Conservation (phyloP, 2,329 filamentous ascomycete genomes). For the Neofusicoccum cordaticola region DNA sequence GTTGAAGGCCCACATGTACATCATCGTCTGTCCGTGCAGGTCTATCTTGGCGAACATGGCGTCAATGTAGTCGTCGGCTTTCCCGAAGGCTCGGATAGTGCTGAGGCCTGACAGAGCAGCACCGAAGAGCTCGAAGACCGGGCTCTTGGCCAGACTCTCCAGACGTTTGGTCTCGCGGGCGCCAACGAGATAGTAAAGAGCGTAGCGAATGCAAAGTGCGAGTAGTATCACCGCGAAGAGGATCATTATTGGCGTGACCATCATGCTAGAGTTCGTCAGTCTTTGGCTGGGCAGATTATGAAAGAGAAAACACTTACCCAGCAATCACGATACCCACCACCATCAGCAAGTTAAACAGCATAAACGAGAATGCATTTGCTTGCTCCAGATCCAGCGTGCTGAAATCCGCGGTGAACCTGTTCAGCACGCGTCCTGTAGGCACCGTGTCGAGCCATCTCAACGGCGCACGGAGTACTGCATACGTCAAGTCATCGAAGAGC, state of each 20-base stretch:
- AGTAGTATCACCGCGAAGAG: slow-evolving; percentile 48
- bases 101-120: slow-evolving; percentile 68
- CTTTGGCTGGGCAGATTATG: too few relatives aligned
- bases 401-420: slow-evolving; percentile 77
- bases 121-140: slow-evolving; percentile 77
- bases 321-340: slow-evolving; percentile 66
- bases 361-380: slow-evolving; percentile 22
- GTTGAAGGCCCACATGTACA: slow-evolving; percentile 70
- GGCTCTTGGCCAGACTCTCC: slow-evolving; percentile 73
- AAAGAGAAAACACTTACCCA: slow-evolving; percentile 34
- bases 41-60: slow-evolving; percentile 68
- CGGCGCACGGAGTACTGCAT: slow-evolving; percentile 66
- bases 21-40: slow-evolving; percentile 62
- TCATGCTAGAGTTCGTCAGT: slow-evolving; percentile 9
- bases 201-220: slow-evolving; percentile 56
- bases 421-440: slow-evolving; percentile 71
- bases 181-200: slow-evolving; percentile 63
- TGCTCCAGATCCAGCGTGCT: slow-evolving; percentile 59
- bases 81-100: slow-evolving; percentile 74
- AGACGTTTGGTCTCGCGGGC: slow-evolving; percentile 74
- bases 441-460: slow-evolving; percentile 67
- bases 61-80: slow-evolving; percentile 59
- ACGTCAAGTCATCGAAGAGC: slow-evolving; percentile 66
- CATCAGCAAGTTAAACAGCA: slow-evolving; percentile 58
- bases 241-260: slow-evolving; percentile 15